Evolutionary conservation across 2,329 filamentous ascomycete genomes (phyloP).

Genomic region (Penicillium hesseltinei): DNA sequence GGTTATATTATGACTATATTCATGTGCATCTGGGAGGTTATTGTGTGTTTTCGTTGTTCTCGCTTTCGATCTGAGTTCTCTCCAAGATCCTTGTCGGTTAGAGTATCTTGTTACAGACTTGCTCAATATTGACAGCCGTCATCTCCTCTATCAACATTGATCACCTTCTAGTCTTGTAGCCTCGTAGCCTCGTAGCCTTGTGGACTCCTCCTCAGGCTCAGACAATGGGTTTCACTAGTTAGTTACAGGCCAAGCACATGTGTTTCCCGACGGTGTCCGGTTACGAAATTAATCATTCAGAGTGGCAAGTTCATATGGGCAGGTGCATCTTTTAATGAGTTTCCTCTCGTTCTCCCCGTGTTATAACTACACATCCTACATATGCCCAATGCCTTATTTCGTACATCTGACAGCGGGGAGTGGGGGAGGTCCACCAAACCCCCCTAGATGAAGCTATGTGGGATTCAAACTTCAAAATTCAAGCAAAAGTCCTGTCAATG

Average conservation of each 20-base stretch:
- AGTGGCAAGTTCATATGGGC: not conserved
- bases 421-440: not conserved
- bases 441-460: not conserved
- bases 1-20: slow-evolving; percentile 30
- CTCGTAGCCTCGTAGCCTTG: not conserved
- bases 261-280: not conserved
- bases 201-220: not conserved
- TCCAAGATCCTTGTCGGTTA: slow-evolving; percentile 7
- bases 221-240: not conserved
- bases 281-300: too few species aligned
- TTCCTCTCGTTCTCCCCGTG: not conserved
- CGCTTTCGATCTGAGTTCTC: not conserved
- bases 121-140: slow-evolving; percentile 14
- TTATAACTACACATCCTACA: too few species aligned
- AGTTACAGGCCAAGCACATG: not conserved
- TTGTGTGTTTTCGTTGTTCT: slow-evolving; percentile 18
- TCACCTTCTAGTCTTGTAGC: not conserved
- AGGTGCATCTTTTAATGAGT: too few species aligned
- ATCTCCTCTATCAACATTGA: not conserved
- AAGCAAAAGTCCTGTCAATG: too few species aligned
- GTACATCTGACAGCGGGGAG: slow-evolving; percentile 1
- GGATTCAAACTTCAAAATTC: not conserved
- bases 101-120: slow-evolving; percentile 11
- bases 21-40: slow-evolving; percentile 39
- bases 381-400: not conserved